Evolutionary conservation across 2,329 filamentous ascomycete genomes (phyloP).

Genomic region (Trichoderma hamatum): DNA sequence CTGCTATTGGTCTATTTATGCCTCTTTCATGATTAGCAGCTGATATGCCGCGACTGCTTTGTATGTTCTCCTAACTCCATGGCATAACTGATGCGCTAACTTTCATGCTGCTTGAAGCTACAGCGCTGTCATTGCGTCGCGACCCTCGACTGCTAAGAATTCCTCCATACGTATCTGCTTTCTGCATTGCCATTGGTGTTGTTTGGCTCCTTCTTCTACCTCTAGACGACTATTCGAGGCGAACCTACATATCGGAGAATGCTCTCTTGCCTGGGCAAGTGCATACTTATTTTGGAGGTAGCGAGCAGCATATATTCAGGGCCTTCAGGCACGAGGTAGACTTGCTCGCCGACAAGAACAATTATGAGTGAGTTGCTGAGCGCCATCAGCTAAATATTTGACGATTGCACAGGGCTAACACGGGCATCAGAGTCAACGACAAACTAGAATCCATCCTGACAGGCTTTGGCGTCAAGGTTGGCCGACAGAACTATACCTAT

Average conservation of each 20-base stretch:
- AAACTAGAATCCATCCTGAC: constrained; percentile 75
- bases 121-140: constrained; percentile 71
- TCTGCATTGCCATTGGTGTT: constrained; percentile 83
- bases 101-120: constrained; percentile 44
- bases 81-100: neutral
- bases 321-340: constrained; percentile 87
- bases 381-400: neutral
- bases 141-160: constrained; percentile 81
- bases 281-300: constrained; percentile 95
- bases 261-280: constrained; percentile 94
- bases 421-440: constrained; percentile 59
- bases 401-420: neutral
- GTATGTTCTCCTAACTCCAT: constrained; percentile 16
- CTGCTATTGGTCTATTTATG: neutral
- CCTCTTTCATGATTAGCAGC: neutral
- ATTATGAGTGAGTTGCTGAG: constrained; percentile 51
- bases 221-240: constrained; percentile 84
- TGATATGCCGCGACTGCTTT: constrained; percentile 27
- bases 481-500: constrained; percentile 86
- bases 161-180: constrained; percentile 82
- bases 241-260: constrained; percentile 97
- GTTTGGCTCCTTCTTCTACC: constrained; percentile 89
- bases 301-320: constrained; percentile 91
- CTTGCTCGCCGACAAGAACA: constrained; percentile 56
- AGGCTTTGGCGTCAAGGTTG: constrained; percentile 82